Evolutionary conservation across 306 rosid species (phyloP).

Genomic region (Vicia villosa): DNA sequence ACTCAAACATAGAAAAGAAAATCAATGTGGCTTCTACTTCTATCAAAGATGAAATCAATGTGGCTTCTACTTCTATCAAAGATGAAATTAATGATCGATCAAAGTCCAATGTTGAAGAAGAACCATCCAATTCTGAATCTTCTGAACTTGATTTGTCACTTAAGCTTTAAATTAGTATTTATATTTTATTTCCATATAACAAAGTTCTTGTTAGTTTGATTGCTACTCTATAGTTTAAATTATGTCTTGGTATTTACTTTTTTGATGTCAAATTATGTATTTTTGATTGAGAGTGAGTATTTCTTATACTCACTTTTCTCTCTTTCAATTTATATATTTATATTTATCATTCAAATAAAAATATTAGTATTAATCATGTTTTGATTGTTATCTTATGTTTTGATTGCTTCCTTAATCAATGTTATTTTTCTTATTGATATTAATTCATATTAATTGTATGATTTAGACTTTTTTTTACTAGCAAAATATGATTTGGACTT

Average conservation of each 20-base stretch:
- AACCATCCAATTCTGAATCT: neutral
- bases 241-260: constrained; percentile 2
- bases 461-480: neutral
- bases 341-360: neutral
- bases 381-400: neutral
- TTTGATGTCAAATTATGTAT: neutral
- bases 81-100: constrained; percentile 16
- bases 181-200: constrained; percentile 1
- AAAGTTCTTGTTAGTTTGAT: constrained; percentile 7
- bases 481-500: too few relatives aligned
- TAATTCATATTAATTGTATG: neutral
- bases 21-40: neutral
- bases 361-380: neutral
- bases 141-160: constrained; percentile 59
- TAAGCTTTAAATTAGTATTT: constrained; percentile 40
- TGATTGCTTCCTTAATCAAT: neutral
- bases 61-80: too few relatives aligned
- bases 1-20: neutral
- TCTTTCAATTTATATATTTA: neutral
- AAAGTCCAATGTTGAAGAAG: constrained; percentile 26
- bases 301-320: too few relatives aligned
- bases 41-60: neutral
- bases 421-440: neutral
- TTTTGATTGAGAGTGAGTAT: too few relatives aligned
- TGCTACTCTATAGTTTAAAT: neutral